Percentiles rank a stretch among this genome's conserved stretches.
phyloP scores from a whole-genome alignment of 2,329 filamentous ascomycete species.

The Byssochlamys sp. region DNA sequence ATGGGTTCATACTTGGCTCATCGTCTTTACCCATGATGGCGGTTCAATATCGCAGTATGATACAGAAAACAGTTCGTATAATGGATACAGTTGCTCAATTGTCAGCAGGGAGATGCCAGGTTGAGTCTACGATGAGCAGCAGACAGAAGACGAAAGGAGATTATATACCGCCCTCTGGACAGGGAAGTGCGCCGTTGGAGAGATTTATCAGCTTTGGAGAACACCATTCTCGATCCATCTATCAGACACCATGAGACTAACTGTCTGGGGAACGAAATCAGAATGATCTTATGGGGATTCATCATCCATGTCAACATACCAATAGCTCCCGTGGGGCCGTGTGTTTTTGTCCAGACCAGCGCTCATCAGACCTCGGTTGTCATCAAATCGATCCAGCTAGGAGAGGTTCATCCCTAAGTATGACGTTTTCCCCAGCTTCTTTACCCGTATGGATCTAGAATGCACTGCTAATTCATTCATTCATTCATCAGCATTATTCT shows the following conservation, averaged over 20 bases:
- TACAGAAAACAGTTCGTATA: background rate
- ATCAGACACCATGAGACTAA: background rate
- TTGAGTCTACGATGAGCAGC: background rate
- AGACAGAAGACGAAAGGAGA: background rate
- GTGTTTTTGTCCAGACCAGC: background rate
- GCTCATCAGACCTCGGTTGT: background rate
- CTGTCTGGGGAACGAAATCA: background rate
- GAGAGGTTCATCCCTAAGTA: background rate
- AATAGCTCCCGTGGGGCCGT: background rate
- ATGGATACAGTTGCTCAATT: background rate
- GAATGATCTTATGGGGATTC: background rate
- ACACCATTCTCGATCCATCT: background rate
- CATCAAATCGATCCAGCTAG: too few relatives aligned
- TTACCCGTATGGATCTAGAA: background rate
- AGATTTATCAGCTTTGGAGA: background rate
- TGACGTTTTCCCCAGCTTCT: background rate
- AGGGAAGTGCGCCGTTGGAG: background rate
- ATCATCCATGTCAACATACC: background rate
- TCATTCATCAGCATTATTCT: background rate
- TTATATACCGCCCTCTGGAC: background rate
- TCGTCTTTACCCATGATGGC: slow-evolving; percentile 29
- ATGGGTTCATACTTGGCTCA: slow-evolving; percentile 19
- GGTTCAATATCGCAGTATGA: background rate
- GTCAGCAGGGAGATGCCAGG: background rate
- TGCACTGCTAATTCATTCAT: background rate